Evolutionary conservation across 371 early-diverging fungal genomes (phyloP).

Genomic region (Chytridium lagenaria): DNA sequence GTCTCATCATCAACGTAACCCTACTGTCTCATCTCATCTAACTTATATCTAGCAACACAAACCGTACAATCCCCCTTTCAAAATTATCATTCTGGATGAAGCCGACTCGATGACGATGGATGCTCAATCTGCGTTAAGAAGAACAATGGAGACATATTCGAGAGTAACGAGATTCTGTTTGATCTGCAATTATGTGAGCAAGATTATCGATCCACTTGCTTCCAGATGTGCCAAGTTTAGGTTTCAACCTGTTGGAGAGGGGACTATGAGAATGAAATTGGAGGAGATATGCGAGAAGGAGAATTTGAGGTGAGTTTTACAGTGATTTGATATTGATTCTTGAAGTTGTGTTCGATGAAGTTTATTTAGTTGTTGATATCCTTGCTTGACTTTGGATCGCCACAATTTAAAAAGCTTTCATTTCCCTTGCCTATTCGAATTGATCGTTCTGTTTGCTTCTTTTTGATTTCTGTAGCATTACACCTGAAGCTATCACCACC

Average conservation of each 20-base stretch:
- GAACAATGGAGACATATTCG: conserved; percentile 99
- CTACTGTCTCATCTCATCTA: not conserved
- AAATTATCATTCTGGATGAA: conserved; percentile 99
- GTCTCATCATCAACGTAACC: conserved; percentile 51
- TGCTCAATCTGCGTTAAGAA: conserved; percentile 97
- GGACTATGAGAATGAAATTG: conserved; percentile 60
- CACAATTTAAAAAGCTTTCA: too few relatives aligned
- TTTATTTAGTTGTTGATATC: not conserved
- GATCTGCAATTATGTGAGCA: conserved; percentile 96
- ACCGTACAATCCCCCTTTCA: conserved; percentile 79
- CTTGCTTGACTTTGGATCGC: not conserved
- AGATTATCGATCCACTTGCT: conserved; percentile 95
- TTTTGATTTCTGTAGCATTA: conserved; percentile 15
- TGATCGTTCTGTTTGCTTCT: not conserved
- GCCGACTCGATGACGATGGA: conserved; percentile 99
- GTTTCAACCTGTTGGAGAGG: conserved; percentile 79
- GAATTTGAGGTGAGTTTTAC: conserved; percentile 52
- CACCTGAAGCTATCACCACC: conserved; percentile 61
- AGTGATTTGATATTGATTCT: conserved; percentile 4
- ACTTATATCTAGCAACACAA: conserved; percentile 46
- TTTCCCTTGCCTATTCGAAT: not conserved
- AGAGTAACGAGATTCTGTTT: conserved; percentile 96
- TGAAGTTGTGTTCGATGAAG: not conserved
- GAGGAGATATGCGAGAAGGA: conserved; percentile 73
- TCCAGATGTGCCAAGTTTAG: conserved; percentile 97